Evolutionary conservation across 768 basidiomycete species (phyloP).

Genomic region (Serendipita sp.): DNA sequence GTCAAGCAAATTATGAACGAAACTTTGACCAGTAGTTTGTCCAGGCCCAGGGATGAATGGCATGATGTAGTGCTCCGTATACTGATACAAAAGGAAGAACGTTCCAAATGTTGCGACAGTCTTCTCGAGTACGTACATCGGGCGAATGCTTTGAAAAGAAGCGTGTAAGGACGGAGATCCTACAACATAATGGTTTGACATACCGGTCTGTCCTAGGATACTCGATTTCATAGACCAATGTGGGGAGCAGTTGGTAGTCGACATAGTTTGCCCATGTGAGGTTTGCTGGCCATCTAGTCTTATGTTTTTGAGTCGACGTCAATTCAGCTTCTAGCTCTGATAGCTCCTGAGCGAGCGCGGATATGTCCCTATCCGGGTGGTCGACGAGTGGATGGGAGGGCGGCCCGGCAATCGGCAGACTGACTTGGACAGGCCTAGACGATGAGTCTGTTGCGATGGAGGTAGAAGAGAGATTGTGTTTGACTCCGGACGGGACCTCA

Average conservation of each 20-base stretch:
- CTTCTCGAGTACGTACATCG: constrained; percentile 59
- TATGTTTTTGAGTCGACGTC: constrained; percentile 47
- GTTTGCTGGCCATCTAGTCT: constrained; percentile 71
- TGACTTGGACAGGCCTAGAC: not conserved
- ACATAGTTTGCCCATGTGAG: constrained; percentile 69
- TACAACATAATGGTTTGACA: constrained; percentile 14
- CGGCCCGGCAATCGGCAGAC: not conserved
- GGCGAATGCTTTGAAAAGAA: constrained; percentile 28
- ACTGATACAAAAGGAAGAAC: constrained; percentile 75
- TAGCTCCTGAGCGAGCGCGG: constrained; percentile 57
- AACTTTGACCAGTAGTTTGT: constrained; percentile 54
- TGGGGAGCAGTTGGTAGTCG: constrained; percentile 77
- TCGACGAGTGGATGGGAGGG: constrained; percentile 30
- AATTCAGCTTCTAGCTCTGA: constrained; percentile 66
- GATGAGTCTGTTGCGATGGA: not conserved
- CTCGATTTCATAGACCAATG: constrained; percentile 90
- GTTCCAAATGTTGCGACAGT: constrained; percentile 85
- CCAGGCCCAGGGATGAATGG: constrained; percentile 51
- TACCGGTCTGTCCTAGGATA: constrained; percentile 82
- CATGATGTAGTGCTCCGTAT: constrained; percentile 81
- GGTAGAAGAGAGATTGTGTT: constrained; percentile 13
- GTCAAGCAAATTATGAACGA: constrained; percentile 64
- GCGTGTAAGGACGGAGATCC: not conserved
- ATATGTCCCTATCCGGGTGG: constrained; percentile 51
- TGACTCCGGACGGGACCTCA: constrained; percentile 13